Percentiles rank a stretch among this genome's conserved stretches.
These are phyloP conservation scores for Russula olivacea DNA, from an alignment of 768 basidiomycete species.

Conservation along the genomic window DNA sequence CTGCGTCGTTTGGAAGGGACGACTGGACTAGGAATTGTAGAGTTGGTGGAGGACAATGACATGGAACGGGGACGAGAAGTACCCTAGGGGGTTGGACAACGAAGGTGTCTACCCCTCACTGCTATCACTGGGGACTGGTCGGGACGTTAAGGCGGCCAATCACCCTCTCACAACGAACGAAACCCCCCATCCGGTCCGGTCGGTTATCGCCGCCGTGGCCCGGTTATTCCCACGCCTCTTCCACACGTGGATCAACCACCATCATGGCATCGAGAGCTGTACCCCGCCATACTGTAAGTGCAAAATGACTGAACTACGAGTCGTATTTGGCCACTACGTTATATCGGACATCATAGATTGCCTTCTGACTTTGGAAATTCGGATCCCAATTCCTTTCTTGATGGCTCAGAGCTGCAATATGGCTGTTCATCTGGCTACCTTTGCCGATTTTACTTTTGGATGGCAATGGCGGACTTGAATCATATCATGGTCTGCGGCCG, in stretches of 20 bases:
- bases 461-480: no score
- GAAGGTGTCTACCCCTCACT: neutral
- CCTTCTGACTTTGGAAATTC: no score
- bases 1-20: constrained; percentile 46
- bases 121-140: constrained; percentile 8
- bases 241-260: neutral
- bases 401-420: no score
- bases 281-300: no score
- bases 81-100: constrained; percentile 11
- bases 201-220: constrained; percentile 28
- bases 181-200: constrained; percentile 1
- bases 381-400: no score
- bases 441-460: no score
- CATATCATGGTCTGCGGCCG: no score
- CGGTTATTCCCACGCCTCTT: neutral
- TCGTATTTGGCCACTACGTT: no score
- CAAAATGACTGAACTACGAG: no score
- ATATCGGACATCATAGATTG: no score
- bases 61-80: constrained; percentile 34
- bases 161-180: constrained; percentile 1
- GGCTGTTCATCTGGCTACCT: no score
- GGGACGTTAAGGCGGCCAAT: constrained; percentile 5
- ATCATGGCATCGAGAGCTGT: no score
- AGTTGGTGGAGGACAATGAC: constrained; percentile 62
- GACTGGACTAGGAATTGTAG: constrained; percentile 52